A percentile compares a stretch with the other conserved stretches of the same genome.
These are phyloP conservation scores for Leccinum longicurvipes DNA, from an alignment of 768 basidiomycete genomes.

Conservation along the genomic window DNA sequence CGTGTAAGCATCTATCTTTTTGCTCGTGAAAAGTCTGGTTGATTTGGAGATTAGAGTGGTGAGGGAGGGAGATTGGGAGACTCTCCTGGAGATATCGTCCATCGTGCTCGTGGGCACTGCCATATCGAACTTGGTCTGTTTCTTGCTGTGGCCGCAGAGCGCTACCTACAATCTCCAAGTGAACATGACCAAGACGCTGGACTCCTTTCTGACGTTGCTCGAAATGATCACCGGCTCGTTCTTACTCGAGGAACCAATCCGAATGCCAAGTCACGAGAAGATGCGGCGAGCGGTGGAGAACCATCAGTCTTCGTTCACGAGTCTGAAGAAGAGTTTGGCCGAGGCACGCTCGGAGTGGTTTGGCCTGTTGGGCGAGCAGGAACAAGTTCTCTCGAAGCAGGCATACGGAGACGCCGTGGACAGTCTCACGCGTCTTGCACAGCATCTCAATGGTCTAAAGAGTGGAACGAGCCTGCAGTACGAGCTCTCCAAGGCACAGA, in stretches of 20 bases:
- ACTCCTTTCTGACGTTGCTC: constrained; percentile 86
- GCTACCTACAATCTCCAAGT: constrained; percentile 80
- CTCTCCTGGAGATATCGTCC: constrained; percentile 68
- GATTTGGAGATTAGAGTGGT: constrained; percentile 52
- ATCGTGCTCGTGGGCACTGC: constrained; percentile 74
- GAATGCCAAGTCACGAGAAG: constrained; percentile 53
- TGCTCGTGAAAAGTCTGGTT: neutral
- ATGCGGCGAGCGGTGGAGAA: constrained; percentile 77
- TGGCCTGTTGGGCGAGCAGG: constrained; percentile 23
- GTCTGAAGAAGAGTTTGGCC: constrained; percentile 76
- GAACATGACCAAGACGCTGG: constrained; percentile 81
- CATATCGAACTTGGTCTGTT: constrained; percentile 84
- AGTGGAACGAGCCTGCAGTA: constrained; percentile 82
- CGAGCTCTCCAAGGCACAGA: constrained; percentile 65
- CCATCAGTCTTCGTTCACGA: constrained; percentile 88
- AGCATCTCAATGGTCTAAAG: constrained; percentile 88
- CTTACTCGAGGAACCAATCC: constrained; percentile 68
- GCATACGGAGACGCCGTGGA: constrained; percentile 87
- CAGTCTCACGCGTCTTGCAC: constrained; percentile 84
- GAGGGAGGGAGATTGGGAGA: constrained; percentile 82
- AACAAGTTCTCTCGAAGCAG: constrained; percentile 34
- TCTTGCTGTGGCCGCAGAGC: constrained; percentile 77
- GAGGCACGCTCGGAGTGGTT: constrained; percentile 90
- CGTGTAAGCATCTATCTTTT: constrained; percentile 50
- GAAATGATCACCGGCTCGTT: constrained; percentile 81